Conservation (phyloP, 441 rosid species). For the Croton laevigatus region DNA sequence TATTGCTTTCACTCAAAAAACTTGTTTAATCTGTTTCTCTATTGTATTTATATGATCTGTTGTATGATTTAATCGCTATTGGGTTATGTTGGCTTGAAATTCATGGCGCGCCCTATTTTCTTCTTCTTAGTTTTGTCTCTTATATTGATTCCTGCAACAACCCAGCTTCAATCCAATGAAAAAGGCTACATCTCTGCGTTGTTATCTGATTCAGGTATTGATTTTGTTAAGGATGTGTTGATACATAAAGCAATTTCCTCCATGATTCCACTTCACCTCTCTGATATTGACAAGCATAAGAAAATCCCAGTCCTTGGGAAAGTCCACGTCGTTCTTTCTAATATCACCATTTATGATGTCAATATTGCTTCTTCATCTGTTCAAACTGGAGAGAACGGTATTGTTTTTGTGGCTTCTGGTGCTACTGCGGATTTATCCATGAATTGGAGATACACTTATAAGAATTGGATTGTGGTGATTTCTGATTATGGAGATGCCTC, state of each 20-base stretch:
- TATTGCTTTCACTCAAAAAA: neutral
- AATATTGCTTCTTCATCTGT: slow-evolving; percentile 46
- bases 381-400: slow-evolving; percentile 47
- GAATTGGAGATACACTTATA: slow-evolving; percentile 75
- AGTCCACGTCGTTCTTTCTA: slow-evolving; percentile 48
- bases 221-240: slow-evolving; percentile 57
- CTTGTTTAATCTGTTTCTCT: neutral
- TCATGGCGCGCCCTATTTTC: slow-evolving; percentile 21
- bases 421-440: slow-evolving; percentile 63
- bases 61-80: slow-evolving; percentile 20
- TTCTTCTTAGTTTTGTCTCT: slow-evolving; percentile 28
- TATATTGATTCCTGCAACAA: slow-evolving; percentile 30
- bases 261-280: slow-evolving; percentile 57
- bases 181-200: slow-evolving; percentile 47
- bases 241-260: slow-evolving; percentile 48
- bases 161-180: slow-evolving; percentile 39
- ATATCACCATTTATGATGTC: slow-evolving; percentile 46
- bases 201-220: slow-evolving; percentile 53
- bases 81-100: slow-evolving; percentile 28
- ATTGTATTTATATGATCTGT: neutral
- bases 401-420: slow-evolving; percentile 51
- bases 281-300: slow-evolving; percentile 49
- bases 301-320: slow-evolving; percentile 64
- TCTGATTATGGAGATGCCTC: slow-evolving; percentile 66
- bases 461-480: slow-evolving; percentile 42